Evolutionary conservation across 371 early-diverging fungal genomes (phyloP).

Genomic region (Apophysomyces trapeziformis): DNA sequence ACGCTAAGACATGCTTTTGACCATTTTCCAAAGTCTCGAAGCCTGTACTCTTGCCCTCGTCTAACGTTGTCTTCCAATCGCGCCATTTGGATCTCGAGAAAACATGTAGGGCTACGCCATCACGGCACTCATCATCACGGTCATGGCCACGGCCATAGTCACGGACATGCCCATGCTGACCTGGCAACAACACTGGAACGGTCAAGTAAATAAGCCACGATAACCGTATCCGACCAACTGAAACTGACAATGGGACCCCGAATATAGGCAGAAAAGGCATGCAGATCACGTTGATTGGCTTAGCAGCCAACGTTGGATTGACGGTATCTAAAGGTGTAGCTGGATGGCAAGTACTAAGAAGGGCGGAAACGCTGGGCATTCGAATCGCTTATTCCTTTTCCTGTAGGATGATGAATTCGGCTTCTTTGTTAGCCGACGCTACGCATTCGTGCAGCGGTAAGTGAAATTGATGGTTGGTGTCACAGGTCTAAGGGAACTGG

Average conservation of each 20-base stretch:
- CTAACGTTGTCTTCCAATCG: neutral
- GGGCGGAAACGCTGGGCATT: neutral
- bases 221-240: neutral
- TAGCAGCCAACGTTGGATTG: conserved; percentile 66
- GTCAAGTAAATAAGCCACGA: conserved; percentile 17
- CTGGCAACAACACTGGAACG: conserved; percentile 25
- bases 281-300: conserved; percentile 68
- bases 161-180: conserved; percentile 28
- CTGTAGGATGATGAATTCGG: conserved; percentile 67
- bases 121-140: conserved; percentile 26
- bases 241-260: neutral
- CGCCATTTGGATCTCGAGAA: neutral
- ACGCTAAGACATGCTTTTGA: neutral
- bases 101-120: conserved; percentile 5
- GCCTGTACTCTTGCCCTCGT: neutral
- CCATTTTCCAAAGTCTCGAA: neutral
- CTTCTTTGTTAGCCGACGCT: conserved; percentile 72
- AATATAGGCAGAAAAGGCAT: conserved; percentile 56
- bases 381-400: neutral
- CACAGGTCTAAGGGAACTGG: neutral
- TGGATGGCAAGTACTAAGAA: conserved; percentile 51
- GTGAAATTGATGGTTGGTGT: neutral
- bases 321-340: conserved; percentile 70
- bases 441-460: conserved; percentile 70
- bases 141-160: conserved; percentile 16